These are phyloP conservation scores for Neltuma alba DNA, from an alignment of 306 rosid genomes.

Conservation along the genomic window DNA sequence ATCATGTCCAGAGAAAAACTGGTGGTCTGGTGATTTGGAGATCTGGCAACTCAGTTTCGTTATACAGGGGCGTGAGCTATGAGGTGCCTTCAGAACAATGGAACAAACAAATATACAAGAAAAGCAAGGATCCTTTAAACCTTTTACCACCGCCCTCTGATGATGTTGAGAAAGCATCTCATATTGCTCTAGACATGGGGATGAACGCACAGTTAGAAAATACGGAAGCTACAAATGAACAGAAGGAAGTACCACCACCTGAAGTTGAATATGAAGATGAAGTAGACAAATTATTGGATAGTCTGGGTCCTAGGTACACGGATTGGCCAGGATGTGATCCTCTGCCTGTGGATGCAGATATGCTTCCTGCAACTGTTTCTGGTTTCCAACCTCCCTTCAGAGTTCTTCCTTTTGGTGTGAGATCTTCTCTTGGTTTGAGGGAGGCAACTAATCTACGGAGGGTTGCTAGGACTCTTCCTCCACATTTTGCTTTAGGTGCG, in stretches of 20 bases:
- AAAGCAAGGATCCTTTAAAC: constrained; percentile 41
- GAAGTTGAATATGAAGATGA: constrained; percentile 78
- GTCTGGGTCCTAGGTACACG: constrained; percentile 82
- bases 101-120: constrained; percentile 57
- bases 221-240: constrained; percentile 45
- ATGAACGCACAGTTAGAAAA: constrained; percentile 34
- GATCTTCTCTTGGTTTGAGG: constrained; percentile 67
- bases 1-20: constrained; percentile 79
- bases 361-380: constrained; percentile 76
- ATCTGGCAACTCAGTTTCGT: constrained; percentile 91
- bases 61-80: constrained; percentile 95
- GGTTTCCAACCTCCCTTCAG: constrained; percentile 89
- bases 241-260: constrained; percentile 41
- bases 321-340: constrained; percentile 96
- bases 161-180: constrained; percentile 40
- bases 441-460: constrained; percentile 85
- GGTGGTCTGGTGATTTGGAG: constrained; percentile 99
- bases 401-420: constrained; percentile 93
- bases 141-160: constrained; percentile 44
- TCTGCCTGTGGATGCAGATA: constrained; percentile 87
- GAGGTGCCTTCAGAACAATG: constrained; percentile 66
- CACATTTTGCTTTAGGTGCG: constrained; percentile 94
- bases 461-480: constrained; percentile 93
- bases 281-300: constrained; percentile 74
- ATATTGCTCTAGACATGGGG: constrained; percentile 42